These are phyloP conservation scores for Orbilia blumenaviensis DNA, from an alignment of 2,329 filamentous ascomycete genomes.

Conservation along the genomic window DNA sequence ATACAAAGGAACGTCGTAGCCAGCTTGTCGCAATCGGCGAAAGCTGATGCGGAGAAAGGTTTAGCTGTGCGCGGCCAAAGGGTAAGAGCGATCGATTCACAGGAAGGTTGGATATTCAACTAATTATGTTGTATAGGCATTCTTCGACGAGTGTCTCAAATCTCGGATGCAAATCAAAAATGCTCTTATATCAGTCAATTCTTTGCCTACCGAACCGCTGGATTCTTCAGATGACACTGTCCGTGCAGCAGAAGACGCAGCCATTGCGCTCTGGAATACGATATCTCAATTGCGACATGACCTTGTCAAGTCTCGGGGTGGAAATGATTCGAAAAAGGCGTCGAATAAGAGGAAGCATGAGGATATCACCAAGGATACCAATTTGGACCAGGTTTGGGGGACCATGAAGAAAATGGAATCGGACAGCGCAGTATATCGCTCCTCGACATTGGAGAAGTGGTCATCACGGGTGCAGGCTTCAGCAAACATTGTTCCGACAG, in stretches of 20 bases:
- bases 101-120: neutral
- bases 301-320: slow-evolving; percentile 66
- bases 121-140: slow-evolving; percentile 58
- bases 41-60: slow-evolving; percentile 84
- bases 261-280: slow-evolving; percentile 83
- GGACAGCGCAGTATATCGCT: slow-evolving; percentile 72
- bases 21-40: slow-evolving; percentile 71
- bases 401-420: slow-evolving; percentile 62
- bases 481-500: slow-evolving; percentile 65
- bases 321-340: slow-evolving; percentile 56
- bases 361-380: slow-evolving; percentile 32
- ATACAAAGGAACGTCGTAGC: slow-evolving; percentile 52
- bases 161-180: slow-evolving; percentile 93
- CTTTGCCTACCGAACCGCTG: slow-evolving; percentile 66
- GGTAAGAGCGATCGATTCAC: slow-evolving; percentile 64
- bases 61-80: slow-evolving; percentile 82
- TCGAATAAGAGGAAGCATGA: slow-evolving; percentile 71
- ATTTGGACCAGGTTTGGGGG: slow-evolving; percentile 46
- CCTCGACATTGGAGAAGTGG: slow-evolving; percentile 86
- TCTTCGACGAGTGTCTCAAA: slow-evolving; percentile 89
- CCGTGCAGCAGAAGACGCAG: slow-evolving; percentile 83
- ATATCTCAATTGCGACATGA: slow-evolving; percentile 75
- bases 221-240: slow-evolving; percentile 66
- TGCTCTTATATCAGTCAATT: slow-evolving; percentile 82
- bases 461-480: slow-evolving; percentile 78